Percentiles rank a stretch among this genome's conserved stretches.
Evolutionary conservation across 2,329 filamentous ascomycete genomes (phyloP).

Genomic region (Alternaria solani): DNA sequence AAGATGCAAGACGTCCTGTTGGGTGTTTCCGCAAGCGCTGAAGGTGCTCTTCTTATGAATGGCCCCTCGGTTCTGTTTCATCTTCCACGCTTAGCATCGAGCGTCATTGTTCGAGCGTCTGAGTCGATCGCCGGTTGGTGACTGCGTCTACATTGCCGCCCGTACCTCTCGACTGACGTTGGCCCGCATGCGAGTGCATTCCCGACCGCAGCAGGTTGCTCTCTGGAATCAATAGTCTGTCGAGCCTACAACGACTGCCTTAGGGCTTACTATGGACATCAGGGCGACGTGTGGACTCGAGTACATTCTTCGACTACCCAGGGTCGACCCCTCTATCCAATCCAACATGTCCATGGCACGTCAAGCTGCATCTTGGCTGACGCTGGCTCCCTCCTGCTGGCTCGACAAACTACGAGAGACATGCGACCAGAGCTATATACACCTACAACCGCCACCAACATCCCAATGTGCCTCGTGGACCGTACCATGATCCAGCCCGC

Average conservation of each 20-base stretch:
- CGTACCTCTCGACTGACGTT: constrained; percentile 13
- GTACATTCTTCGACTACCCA: constrained; percentile 10
- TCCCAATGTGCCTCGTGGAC: constrained; percentile 16
- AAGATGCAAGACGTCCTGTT: constrained; percentile 18
- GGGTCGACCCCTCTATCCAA: constrained; percentile 15
- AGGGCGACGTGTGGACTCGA: neutral
- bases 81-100: constrained; percentile 36
- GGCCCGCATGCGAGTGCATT: constrained; percentile 2
- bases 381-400: constrained; percentile 34
- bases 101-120: constrained; percentile 35
- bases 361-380: constrained; percentile 31
- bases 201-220: constrained; percentile 6
- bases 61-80: constrained; percentile 40
- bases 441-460: constrained; percentile 12
- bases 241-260: neutral
- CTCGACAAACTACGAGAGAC: constrained; percentile 7
- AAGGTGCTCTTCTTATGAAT: constrained; percentile 33
- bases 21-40: constrained; percentile 41
- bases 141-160: constrained; percentile 22
- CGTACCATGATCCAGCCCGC: constrained; percentile 1
- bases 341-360: constrained; percentile 13
- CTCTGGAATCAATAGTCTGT: neutral
- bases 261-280: neutral
- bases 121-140: constrained; percentile 21
- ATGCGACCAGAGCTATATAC: constrained; percentile 4